phyloP scores from a whole-genome alignment of 495 filamentous ascomycete species.

The Daldinia decipiens region DNA sequence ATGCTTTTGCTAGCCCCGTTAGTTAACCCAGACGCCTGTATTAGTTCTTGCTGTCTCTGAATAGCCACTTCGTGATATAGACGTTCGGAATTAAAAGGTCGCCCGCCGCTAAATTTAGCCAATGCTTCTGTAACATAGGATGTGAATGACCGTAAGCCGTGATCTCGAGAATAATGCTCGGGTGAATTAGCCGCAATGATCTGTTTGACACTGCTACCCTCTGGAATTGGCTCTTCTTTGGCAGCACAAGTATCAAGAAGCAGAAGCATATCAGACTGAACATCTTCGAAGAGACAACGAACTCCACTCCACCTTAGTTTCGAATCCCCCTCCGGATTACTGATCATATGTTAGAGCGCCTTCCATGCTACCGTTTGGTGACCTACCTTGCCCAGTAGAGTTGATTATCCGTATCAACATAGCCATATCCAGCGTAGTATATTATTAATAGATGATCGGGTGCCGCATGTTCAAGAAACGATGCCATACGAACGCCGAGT shows the following conservation, averaged over 20 bases:
- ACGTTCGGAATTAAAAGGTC: conserved; percentile 59
- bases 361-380: conserved; percentile 14
- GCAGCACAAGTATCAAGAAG: conserved; percentile 59
- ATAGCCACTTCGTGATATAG: conserved; percentile 61
- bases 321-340: conserved; percentile 54
- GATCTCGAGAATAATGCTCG: conserved; percentile 57
- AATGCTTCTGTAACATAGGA: conserved; percentile 60
- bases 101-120: conserved; percentile 56
- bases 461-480: conserved; percentile 61
- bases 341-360: conserved; percentile 43
- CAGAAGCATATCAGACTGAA: conserved; percentile 60
- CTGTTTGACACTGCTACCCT: conserved; percentile 63
- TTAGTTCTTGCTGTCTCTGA: conserved; percentile 54
- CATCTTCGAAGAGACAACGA: conserved; percentile 61
- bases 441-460: conserved; percentile 66
- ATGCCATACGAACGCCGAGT: conserved; percentile 61
- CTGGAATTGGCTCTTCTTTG: conserved; percentile 54
- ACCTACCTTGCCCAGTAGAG: conserved; percentile 67
- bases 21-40: conserved; percentile 52
- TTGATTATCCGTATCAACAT: conserved; percentile 60
- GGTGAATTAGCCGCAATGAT: conserved; percentile 64
- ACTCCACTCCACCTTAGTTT: conserved; percentile 62
- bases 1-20: conserved; percentile 57
- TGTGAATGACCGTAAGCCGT: conserved; percentile 62
- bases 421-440: conserved; percentile 66